Conservation (phyloP, 352 stramenopile genomes). For the Plasmopara viticola region DNA sequence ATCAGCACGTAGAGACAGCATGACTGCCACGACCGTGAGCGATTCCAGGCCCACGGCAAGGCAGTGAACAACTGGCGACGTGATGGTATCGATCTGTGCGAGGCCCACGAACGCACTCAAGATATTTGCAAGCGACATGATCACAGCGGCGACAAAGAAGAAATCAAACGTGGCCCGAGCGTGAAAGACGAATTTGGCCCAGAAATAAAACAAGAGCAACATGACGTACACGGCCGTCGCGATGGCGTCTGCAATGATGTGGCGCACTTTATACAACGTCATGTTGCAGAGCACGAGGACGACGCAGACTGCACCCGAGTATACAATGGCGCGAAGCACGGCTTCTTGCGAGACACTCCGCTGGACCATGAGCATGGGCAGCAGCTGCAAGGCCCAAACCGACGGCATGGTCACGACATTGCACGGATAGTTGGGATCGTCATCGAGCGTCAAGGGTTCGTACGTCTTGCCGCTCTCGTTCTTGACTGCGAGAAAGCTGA, state of each 20-base stretch:
- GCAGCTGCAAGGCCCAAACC: conserved; percentile 67
- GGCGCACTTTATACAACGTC: conserved; percentile 46
- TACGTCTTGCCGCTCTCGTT: conserved; percentile 19
- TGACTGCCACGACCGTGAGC: conserved; percentile 57
- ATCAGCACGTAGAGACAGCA: conserved; percentile 73
- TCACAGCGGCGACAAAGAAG: conserved; percentile 61
- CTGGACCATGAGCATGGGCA: conserved; percentile 84
- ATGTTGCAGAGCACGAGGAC: conserved; percentile 57
- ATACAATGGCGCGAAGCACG: conserved; percentile 60
- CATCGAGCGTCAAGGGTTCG: conserved; percentile 5
- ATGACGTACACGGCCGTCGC: conserved; percentile 47
- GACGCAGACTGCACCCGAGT: conserved; percentile 51
- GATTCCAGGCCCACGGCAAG: conserved; percentile 49
- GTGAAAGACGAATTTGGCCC: conserved; percentile 73
- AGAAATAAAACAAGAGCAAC: conserved; percentile 66
- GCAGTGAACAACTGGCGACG: conserved; percentile 33
- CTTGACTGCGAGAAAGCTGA: conserved; percentile 41
- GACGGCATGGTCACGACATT: conserved; percentile 48
- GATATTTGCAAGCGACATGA: conserved; percentile 40
- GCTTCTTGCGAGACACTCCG: conserved; percentile 73
- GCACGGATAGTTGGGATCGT: conserved; percentile 46
- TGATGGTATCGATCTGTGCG: conserved; percentile 16
- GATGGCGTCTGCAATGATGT: conserved; percentile 42
- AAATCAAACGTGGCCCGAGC: conserved; percentile 79
- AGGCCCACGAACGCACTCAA: conserved; percentile 47